Evolutionary conservation across 1,284 basidiomycete species (phyloP).

Genomic region (Takashimella tepidaria): DNA sequence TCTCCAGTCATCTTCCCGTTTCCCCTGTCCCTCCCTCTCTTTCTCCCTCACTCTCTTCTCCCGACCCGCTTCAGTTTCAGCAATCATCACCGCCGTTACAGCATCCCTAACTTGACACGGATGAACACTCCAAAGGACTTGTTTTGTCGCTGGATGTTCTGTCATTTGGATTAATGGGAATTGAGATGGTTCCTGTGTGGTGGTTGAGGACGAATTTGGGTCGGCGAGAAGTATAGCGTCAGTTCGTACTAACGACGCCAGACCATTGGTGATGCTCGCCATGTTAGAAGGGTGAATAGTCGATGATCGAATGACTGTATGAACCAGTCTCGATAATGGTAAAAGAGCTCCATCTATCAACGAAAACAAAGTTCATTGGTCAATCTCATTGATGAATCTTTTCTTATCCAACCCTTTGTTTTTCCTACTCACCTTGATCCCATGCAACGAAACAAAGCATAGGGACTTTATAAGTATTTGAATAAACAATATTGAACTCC

Average conservation of each 20-base stretch:
- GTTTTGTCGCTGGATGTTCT: slow-evolving; percentile 30
- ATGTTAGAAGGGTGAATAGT: too few species aligned
- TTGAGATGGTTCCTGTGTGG: neutral
- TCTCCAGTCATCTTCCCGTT: neutral
- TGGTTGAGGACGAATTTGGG: neutral
- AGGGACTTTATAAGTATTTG: slow-evolving; percentile 27
- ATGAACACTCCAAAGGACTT: slow-evolving; percentile 30
- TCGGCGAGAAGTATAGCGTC: slow-evolving; percentile 2
- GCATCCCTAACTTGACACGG: slow-evolving; percentile 28
- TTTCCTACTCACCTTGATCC: slow-evolving; percentile 27
- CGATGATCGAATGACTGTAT: too few species aligned
- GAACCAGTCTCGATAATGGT: too few species aligned
- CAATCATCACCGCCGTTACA: slow-evolving; percentile 20
- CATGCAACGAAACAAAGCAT: slow-evolving; percentile 31
- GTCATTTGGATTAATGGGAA: slow-evolving; percentile 32
- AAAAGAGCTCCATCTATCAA: too few species aligned
- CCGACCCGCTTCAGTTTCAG: slow-evolving; percentile 3
- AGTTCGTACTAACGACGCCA: too few species aligned
- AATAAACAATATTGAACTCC: slow-evolving; percentile 26
- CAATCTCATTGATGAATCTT: too few species aligned
- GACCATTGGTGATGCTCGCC: too few species aligned
- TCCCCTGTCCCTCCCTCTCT: slow-evolving; percentile 3
- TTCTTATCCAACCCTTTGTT: neutral
- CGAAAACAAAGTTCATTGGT: too few species aligned
- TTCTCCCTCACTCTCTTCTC: slow-evolving; percentile 1